These are phyloP conservation scores for Talaromyces rugulosus DNA, from an alignment of 2,329 filamentous ascomycete genomes.

Conservation along the genomic window DNA sequence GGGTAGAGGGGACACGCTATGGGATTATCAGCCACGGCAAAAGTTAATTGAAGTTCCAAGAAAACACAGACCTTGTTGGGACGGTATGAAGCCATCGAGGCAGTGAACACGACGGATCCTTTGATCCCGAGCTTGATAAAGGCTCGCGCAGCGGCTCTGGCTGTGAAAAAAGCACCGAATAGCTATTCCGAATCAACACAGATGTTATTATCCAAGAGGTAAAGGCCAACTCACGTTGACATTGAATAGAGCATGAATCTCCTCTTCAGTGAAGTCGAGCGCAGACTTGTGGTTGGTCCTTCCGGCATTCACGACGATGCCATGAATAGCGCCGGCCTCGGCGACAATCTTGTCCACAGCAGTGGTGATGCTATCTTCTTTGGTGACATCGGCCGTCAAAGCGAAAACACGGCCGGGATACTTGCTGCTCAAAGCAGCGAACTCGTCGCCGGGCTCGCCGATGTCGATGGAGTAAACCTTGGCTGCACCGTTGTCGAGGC, in stretches of 20 bases:
- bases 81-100: conserved; percentile 45
- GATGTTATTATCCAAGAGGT: background rate
- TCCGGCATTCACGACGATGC: conserved; percentile 40
- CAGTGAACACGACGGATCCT: conserved; percentile 40
- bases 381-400: conserved; percentile 44
- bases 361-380: conserved; percentile 35
- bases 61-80: conserved; percentile 34
- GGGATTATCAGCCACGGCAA: background rate
- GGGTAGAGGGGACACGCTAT: conserved; percentile 30
- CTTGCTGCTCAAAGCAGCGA: conserved; percentile 32
- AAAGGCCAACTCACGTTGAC: conserved; percentile 30
- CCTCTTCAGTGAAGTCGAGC: conserved; percentile 35
- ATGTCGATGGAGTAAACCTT: conserved; percentile 40
- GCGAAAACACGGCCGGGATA: conserved; percentile 41
- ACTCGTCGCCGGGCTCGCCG: conserved; percentile 29
- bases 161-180: conserved; percentile 23
- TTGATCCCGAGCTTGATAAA: conserved; percentile 38
- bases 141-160: conserved; percentile 20
- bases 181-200: conserved; percentile 1
- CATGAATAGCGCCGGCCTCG: conserved; percentile 38
- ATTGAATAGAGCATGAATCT: conserved; percentile 36
- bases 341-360: conserved; percentile 40
- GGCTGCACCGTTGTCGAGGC: conserved; percentile 41
- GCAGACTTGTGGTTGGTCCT: conserved; percentile 44
- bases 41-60: background rate